Evolutionary conservation across 257 asterid species (phyloP).

Genomic region (Nicotiana attenuata): DNA sequence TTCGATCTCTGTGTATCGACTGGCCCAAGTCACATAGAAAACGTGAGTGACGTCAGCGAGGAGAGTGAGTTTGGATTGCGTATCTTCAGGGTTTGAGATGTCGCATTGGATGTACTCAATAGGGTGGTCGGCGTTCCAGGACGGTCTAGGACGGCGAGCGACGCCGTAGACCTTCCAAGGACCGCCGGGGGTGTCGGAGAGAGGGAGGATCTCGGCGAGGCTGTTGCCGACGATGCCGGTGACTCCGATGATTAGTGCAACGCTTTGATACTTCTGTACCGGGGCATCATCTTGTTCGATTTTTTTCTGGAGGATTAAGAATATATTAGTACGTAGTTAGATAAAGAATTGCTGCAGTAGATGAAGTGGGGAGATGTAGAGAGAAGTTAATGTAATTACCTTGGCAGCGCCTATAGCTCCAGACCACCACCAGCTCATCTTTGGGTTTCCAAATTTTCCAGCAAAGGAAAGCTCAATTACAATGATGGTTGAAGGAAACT

Average conservation of each 20-base stretch:
- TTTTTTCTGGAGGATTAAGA: background rate
- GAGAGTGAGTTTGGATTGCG: constrained; percentile 21
- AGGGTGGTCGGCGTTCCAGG: constrained; percentile 18
- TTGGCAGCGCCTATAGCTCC: constrained; percentile 84
- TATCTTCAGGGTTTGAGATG: constrained; percentile 12
- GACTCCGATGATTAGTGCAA: constrained; percentile 29
- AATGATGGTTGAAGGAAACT: background rate
- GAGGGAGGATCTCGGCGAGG: constrained; percentile 31
- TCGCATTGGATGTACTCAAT: constrained; percentile 32
- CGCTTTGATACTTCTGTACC: constrained; percentile 11
- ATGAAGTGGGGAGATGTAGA: background rate
- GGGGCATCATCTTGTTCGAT: constrained; percentile 12
- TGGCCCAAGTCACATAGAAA: constrained; percentile 30
- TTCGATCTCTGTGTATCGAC: constrained; percentile 13
- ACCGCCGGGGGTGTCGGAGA: constrained; percentile 25
- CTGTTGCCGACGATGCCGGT: constrained; percentile 37
- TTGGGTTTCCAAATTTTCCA: background rate
- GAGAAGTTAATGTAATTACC: constrained; percentile 21
- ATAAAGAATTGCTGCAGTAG: background rate
- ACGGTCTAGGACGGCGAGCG: constrained; percentile 29
- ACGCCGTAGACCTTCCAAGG: constrained; percentile 40
- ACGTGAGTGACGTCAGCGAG: constrained; percentile 28
- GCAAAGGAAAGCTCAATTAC: background rate
- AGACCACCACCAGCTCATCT: constrained; percentile 93
- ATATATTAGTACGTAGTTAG: background rate